Conservation (phyloP, 768 basidiomycete genomes). For the Collybia sp. region DNA sequence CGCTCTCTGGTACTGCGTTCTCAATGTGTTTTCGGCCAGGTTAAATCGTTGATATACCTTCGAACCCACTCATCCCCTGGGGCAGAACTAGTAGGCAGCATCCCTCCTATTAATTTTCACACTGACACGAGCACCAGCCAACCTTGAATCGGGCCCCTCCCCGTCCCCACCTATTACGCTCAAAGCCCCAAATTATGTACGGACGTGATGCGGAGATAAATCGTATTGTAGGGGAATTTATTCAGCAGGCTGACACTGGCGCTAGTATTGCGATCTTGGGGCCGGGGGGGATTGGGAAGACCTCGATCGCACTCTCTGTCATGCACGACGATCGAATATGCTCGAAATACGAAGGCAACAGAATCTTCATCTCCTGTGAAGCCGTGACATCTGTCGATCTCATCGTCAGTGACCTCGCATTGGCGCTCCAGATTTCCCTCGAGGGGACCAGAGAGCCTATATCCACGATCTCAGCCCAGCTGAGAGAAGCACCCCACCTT, state of each 20-base stretch:
- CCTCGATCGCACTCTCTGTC: conserved; percentile 21
- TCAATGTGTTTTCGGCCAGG: neutral
- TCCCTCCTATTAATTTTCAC: neutral
- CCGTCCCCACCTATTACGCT: conserved; percentile 3
- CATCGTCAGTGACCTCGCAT: conserved; percentile 17
- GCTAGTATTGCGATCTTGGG: conserved; percentile 23
- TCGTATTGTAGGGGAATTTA: conserved; percentile 10
- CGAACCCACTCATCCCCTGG: no score
- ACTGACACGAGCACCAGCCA: neutral
- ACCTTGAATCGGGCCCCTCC: neutral
- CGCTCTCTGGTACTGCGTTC: neutral
- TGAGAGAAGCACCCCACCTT: conserved; percentile 10
- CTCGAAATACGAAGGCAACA: conserved; percentile 10
- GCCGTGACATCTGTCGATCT: conserved; percentile 16
- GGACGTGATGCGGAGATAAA: conserved; percentile 19
- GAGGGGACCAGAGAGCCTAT: conserved; percentile 10
- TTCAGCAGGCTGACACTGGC: conserved; percentile 2
- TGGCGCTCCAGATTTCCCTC: conserved; percentile 9
- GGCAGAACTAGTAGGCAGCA: neutral
- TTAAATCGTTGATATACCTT: conserved; percentile 7
- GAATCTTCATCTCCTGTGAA: conserved; percentile 26
- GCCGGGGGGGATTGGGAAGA: conserved; percentile 28
- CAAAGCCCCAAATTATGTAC: conserved; percentile 19
- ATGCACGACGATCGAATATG: conserved; percentile 15
- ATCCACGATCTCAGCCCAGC: conserved; percentile 9